These are phyloP conservation scores for Globisporangium polare DNA, from an alignment of 352 stramenopile genomes.

Conservation along the genomic window DNA sequence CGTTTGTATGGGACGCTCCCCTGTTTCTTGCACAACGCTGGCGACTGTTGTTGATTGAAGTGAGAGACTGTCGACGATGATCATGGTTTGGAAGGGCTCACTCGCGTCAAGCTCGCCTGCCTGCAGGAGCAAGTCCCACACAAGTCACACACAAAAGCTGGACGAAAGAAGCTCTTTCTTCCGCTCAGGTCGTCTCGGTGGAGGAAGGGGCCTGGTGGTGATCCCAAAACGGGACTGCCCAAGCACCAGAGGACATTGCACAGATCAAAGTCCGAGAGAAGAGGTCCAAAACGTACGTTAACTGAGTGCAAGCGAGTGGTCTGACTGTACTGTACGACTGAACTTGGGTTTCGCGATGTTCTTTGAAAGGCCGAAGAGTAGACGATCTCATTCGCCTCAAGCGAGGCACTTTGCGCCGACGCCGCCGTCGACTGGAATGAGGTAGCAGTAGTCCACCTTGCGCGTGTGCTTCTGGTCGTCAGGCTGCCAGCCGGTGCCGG, in stretches of 20 bases:
- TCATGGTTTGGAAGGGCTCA: not conserved
- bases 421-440: constrained; percentile 8
- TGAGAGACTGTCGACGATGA: not conserved
- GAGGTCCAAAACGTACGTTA: not conserved
- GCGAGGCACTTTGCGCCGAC: constrained; percentile 6
- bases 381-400: not conserved
- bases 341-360: not conserved
- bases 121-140: constrained; percentile 5
- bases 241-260: not conserved
- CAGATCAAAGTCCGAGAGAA: not conserved
- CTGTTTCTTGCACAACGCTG: constrained; percentile 2
- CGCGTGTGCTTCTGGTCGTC: constrained; percentile 10
- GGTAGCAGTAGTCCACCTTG: constrained; percentile 12
- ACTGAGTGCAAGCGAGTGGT: not conserved
- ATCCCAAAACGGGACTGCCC: not conserved
- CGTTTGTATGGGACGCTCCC: not conserved
- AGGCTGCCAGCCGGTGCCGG: constrained; percentile 14
- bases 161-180: not conserved
- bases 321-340: not conserved
- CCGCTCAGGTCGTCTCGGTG: not conserved
- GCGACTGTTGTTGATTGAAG: not conserved
- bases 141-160: constrained; percentile 7
- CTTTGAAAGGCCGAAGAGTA: not conserved
- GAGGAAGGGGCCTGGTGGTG: not conserved
- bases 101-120: not conserved